A percentile compares a stretch with the other conserved stretches of the same genome.
These are phyloP conservation scores for Nitzschia putrida DNA, from an alignment of 108 stramenopile genomes.

Conservation along the genomic window DNA sequence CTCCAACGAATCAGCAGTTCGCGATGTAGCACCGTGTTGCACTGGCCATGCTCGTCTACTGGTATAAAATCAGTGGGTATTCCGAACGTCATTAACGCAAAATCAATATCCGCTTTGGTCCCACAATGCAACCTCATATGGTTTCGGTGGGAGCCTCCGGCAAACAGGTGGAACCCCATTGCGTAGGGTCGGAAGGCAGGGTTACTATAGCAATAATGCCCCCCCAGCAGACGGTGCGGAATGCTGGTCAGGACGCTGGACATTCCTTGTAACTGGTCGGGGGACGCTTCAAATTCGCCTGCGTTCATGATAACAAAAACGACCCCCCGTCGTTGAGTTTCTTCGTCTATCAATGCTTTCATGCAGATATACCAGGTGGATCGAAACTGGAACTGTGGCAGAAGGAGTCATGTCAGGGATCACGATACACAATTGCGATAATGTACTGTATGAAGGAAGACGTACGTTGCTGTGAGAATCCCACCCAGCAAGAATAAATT, in stretches of 20 bases:
- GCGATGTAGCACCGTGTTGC: neutral
- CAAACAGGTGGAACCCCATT: neutral
- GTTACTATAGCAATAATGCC: conserved; percentile 32
- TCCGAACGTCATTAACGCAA: conserved; percentile 20
- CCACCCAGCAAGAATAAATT: conserved; percentile 1
- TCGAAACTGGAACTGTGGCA: neutral
- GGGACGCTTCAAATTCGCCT: neutral
- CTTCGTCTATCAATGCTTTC: conserved; percentile 25
- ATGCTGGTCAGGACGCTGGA: neutral
- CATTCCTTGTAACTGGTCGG: neutral
- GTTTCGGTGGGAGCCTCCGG: neutral
- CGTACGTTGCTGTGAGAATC: neutral
- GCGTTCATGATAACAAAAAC: conserved; percentile 17
- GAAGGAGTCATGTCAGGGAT: neutral
- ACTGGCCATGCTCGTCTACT: neutral
- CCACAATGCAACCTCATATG: conserved; percentile 13
- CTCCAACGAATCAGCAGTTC: neutral
- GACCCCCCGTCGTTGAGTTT: conserved; percentile 15
- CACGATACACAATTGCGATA: neutral
- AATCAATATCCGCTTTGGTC: neutral
- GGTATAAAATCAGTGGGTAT: conserved; percentile 4
- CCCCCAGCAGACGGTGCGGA: conserved; percentile 8
- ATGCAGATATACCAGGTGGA: conserved; percentile 29
- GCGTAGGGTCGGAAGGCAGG: conserved; percentile 7
- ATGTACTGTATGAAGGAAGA: neutral